These are phyloP conservation scores for Exserohilum rostratum DNA, from an alignment of 2,329 filamentous ascomycete genomes.

Conservation along the genomic window DNA sequence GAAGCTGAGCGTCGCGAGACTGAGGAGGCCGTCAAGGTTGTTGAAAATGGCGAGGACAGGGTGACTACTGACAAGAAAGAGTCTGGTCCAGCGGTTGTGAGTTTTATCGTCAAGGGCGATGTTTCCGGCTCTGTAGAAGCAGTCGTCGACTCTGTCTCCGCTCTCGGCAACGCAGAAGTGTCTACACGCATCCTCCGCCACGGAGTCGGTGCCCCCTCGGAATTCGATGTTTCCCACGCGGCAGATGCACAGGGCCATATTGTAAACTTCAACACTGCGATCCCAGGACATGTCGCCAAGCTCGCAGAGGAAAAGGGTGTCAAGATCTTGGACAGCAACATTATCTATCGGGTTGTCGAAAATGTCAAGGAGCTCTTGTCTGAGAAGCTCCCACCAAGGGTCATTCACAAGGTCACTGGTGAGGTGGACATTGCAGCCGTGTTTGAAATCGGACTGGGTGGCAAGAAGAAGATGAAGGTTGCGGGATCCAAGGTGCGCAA, in stretches of 20 bases:
- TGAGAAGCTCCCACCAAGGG: constrained; percentile 68
- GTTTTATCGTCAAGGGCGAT: constrained; percentile 90
- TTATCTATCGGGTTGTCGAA: constrained; percentile 82
- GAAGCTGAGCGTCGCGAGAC: constrained; percentile 67
- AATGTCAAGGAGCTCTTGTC: constrained; percentile 72
- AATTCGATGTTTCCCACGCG: constrained; percentile 90
- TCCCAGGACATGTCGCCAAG: constrained; percentile 70
- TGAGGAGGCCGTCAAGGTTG: constrained; percentile 55
- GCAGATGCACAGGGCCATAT: constrained; percentile 76
- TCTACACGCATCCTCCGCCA: constrained; percentile 76
- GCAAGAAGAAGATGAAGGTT: constrained; percentile 72
- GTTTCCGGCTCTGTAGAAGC: constrained; percentile 95
- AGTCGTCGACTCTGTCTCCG: constrained; percentile 75
- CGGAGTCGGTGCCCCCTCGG: constrained; percentile 76
- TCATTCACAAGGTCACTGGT: constrained; percentile 75
- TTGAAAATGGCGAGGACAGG: constrained; percentile 25
- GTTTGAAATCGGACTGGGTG: constrained; percentile 83
- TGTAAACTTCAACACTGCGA: constrained; percentile 81
- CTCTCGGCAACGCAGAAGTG: constrained; percentile 85
- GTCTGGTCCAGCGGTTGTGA: constrained; percentile 64
- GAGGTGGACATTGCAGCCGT: constrained; percentile 85
- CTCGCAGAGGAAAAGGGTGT: constrained; percentile 76
- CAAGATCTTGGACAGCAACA: constrained; percentile 79
- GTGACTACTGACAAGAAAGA: constrained; percentile 50
- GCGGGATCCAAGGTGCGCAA: constrained; percentile 89